Evolutionary conservation across 306 rosid genomes (phyloP).

Genomic region (Begonia peltatifolia): DNA sequence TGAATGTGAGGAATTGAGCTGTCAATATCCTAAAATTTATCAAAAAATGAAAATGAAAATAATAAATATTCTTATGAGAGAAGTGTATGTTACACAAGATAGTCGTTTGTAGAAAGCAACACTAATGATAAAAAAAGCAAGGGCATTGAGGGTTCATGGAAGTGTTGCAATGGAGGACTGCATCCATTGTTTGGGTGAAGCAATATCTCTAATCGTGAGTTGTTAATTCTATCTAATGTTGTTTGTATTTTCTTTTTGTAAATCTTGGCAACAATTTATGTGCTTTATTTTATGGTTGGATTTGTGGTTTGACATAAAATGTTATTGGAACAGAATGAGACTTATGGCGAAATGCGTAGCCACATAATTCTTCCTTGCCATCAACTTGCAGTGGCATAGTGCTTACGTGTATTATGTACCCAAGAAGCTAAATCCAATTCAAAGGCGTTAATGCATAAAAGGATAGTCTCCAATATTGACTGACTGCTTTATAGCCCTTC

Average conservation of each 20-base stretch:
- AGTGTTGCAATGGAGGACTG: conserved; percentile 31
- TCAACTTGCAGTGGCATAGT: conserved; percentile 56
- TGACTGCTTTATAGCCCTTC: conserved; percentile 7
- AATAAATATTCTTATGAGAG: too few relatives aligned
- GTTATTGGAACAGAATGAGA: conserved; percentile 35
- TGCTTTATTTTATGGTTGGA: conserved; percentile 11
- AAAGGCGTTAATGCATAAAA: conserved; percentile 37
- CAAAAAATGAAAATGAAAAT: too few relatives aligned
- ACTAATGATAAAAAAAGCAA: conserved; percentile 16
- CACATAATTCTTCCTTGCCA: conserved; percentile 21
- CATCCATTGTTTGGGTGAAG: conserved; percentile 65
- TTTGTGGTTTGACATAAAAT: conserved; percentile 21
- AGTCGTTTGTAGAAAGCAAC: too few relatives aligned
- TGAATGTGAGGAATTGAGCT: too few relatives aligned
- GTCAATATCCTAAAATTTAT: too few relatives aligned
- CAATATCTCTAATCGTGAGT: conserved; percentile 53
- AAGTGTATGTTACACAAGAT: too few relatives aligned
- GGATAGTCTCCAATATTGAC: conserved; percentile 16
- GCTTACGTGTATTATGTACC: conserved; percentile 66
- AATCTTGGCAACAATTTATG: too few relatives aligned
- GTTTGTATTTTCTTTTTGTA: too few relatives aligned
- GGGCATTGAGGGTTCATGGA: conserved; percentile 38
- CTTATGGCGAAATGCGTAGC: conserved; percentile 24
- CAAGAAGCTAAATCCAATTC: conserved; percentile 69
- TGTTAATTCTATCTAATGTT: not conserved